phyloP scores from a whole-genome alignment of 371 early-diverging fungal species.

The Blastocladiella emersonii region DNA sequence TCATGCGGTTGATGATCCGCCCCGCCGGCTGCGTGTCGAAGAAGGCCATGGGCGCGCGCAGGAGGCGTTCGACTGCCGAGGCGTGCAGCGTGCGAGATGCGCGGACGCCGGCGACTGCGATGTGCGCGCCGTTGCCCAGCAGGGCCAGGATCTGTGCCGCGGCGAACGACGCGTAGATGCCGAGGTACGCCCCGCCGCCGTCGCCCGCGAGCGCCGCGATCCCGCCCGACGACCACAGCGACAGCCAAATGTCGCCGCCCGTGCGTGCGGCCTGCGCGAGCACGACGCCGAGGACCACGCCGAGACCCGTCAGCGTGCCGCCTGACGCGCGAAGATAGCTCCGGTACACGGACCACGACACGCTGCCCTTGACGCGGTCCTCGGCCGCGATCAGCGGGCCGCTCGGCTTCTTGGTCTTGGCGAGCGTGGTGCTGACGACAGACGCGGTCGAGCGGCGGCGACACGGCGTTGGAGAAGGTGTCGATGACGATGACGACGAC shows the following conservation, averaged over 20 bases:
- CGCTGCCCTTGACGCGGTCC: slow-evolving; percentile 23
- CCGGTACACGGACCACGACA: slow-evolving; percentile 17
- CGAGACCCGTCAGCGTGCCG: not conserved
- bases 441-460: too few relatives aligned
- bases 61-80: slow-evolving; percentile 12
- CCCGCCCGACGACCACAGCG: slow-evolving; percentile 14
- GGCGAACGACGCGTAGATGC: slow-evolving; percentile 19
- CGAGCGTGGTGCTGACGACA: too few relatives aligned
- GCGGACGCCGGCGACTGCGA: not conserved
- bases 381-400: slow-evolving; percentile 8
- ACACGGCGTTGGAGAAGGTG: too few relatives aligned
- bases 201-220: not conserved
- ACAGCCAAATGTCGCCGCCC: slow-evolving; percentile 24
- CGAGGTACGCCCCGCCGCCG: not conserved
- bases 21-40: slow-evolving; percentile 76
- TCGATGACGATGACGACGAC: too few relatives aligned
- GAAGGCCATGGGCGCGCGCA: slow-evolving; percentile 72
- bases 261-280: slow-evolving; percentile 17
- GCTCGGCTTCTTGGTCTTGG: too few relatives aligned
- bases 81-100: not conserved
- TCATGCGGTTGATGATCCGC: slow-evolving; percentile 76
- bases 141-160: slow-evolving; percentile 17
- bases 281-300: slow-evolving; percentile 10
- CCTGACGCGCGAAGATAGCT: slow-evolving; percentile 11
- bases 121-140: slow-evolving; percentile 15